Conservation (phyloP, 1,139 yeast species). For the Sporopachydermia cereana region DNA sequence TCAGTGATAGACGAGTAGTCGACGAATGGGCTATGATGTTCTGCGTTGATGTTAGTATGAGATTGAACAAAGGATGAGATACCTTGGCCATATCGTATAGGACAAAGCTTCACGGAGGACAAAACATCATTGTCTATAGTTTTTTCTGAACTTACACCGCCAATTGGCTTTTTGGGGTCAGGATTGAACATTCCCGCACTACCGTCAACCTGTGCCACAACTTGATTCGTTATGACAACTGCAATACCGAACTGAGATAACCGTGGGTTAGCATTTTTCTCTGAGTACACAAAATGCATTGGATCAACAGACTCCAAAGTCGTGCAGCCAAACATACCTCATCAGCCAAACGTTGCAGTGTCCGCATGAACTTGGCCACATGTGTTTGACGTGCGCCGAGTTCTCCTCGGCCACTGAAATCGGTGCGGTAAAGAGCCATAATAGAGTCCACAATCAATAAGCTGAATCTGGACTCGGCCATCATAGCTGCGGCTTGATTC, state of each 20-base stretch:
- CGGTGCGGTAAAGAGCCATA: slow-evolving; percentile 94
- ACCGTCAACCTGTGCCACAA: slow-evolving; percentile 97
- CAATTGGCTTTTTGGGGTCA: slow-evolving; percentile 98
- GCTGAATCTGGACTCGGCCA: slow-evolving; percentile 82
- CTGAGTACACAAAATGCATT: no score
- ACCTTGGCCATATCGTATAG: no score
- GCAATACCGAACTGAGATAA: slow-evolving; percentile 68
- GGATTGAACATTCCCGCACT: slow-evolving; percentile 74
- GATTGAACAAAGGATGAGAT: no score
- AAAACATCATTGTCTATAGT: slow-evolving; percentile 96
- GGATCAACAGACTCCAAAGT: not conserved
- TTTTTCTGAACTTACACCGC: slow-evolving; percentile 50
- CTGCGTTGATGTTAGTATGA: slow-evolving; percentile 7
- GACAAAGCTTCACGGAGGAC: no score
- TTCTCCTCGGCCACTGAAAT: slow-evolving; percentile 93
- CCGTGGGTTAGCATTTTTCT: not conserved
- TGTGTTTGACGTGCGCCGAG: slow-evolving; percentile 90
- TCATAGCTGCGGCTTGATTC: slow-evolving; percentile 89
- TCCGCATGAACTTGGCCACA: slow-evolving; percentile 87
- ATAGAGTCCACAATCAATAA: slow-evolving; percentile 87
- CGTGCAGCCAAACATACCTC: slow-evolving; percentile 30
- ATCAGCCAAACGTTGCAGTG: slow-evolving; percentile 86
- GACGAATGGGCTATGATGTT: slow-evolving; percentile 96
- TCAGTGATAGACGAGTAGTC: slow-evolving; percentile 80
- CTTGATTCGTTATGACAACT: slow-evolving; percentile 96